Evolutionary conservation across 805 yeast species (phyloP).

Genomic region (Blastobotrys robertii): DNA sequence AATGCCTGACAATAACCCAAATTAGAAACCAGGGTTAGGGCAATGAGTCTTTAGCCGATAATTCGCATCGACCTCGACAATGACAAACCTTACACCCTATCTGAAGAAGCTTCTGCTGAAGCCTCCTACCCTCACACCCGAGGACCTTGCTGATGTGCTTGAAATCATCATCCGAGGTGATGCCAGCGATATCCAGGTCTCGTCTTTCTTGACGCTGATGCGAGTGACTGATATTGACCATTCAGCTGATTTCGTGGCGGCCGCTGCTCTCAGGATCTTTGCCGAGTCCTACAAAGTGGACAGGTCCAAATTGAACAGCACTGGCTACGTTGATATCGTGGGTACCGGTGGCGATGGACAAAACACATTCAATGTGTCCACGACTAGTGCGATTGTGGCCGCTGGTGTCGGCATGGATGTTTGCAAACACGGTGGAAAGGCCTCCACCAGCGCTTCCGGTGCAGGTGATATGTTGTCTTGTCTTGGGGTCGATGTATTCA

Average conservation of each 20-base stretch:
- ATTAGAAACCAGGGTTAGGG: too few species aligned
- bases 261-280: conserved; percentile 70
- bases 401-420: conserved; percentile 78
- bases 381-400: conserved; percentile 88
- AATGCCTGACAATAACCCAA: too few species aligned
- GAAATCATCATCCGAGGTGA: conserved; percentile 48
- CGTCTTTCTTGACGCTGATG: conserved; percentile 72
- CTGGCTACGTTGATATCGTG: conserved; percentile 74
- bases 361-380: conserved; percentile 91
- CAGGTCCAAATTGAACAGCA: conserved; percentile 13
- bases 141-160: conserved; percentile 57
- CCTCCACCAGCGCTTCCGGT: conserved; percentile 87
- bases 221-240: conserved; percentile 70
- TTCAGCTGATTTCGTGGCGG: conserved; percentile 70
- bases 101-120: conserved; percentile 52
- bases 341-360: conserved; percentile 99
- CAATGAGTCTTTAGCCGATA: too few species aligned
- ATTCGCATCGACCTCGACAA: background rate
- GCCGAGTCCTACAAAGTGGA: conserved; percentile 32
- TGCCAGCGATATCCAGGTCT: conserved; percentile 58
- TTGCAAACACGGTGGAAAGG: conserved; percentile 97
- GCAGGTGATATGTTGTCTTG: conserved; percentile 79
- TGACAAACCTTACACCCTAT: conserved; percentile 38
- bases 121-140: conserved; percentile 54
- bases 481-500: conserved; percentile 74